Evolutionary conservation across 2,329 filamentous ascomycete genomes (phyloP), one percentile per base, ranked within the genome.

Genomic region (Chalara sp.): DNA sequence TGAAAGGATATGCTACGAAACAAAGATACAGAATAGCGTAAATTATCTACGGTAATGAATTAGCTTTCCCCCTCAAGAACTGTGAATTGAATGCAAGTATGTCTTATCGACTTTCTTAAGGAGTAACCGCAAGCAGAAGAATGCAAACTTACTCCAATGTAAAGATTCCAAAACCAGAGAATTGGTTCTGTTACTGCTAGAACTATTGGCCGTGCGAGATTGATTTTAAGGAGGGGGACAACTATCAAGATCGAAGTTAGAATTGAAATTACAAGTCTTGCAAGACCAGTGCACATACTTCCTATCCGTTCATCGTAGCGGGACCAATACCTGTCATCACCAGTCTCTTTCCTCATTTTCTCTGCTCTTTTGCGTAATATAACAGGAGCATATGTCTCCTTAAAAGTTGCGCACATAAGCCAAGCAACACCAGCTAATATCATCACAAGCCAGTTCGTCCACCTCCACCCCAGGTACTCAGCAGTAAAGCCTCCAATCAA

Each of bases 1-100:
- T 86, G 53, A 95, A 86, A 0, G 90, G 90, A 65, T 95, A 95
- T 10, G 88, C 89, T 12, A 95, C 85, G 70, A 96, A 96, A 68
- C 89, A 95, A 32, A 96, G 81, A 63, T 93, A 93, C 1, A 96
- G 74, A 40, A 95, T 89, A 13, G 83, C 87, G 65, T 96, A 96
- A 35, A 95, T 81, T 39, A 95, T 37, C 35, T 37, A 37, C 8
- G 8, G 35, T 10, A 37, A 72, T 60, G 63, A 47, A 28, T 43
- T 21, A 21, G 6, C 8, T 6, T 43, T 43, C 4, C 30, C 41
- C 28, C 13, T 5, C 10, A 21, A 43, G 10, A 11, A 28, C 5
- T 43, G 4, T 42, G n/a, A 10, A 3, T 10, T 10, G 35, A 37
- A 8, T 37, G 35, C n/a, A 10, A 37, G 35, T 10, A 37, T 37